These are phyloP conservation scores for Populus tomentosa DNA, from an alignment of 441 rosid genomes.

Conservation along the genomic window DNA sequence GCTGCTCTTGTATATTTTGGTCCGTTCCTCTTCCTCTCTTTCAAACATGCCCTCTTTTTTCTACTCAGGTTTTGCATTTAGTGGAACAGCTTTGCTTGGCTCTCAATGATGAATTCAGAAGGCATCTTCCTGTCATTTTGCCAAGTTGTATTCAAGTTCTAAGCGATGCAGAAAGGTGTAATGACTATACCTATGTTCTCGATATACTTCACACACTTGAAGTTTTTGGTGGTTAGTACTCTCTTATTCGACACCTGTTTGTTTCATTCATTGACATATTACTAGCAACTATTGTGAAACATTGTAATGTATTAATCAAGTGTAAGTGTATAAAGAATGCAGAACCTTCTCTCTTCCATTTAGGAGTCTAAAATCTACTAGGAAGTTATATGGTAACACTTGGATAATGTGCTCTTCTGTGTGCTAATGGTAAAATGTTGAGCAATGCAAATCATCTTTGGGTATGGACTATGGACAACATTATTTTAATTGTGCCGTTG, in stretches of 20 bases:
- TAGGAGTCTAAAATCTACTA: not conserved
- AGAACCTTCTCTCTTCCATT: not conserved
- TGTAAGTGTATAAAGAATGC: not conserved
- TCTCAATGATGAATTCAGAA: constrained; percentile 97
- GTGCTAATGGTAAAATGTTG: not conserved
- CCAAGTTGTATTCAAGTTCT: constrained; percentile 97
- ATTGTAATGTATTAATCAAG: not conserved
- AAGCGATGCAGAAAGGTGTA: constrained; percentile 96
- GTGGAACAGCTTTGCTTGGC: constrained; percentile 99
- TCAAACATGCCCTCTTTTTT: not conserved
- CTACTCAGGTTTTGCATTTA: constrained; percentile 83
- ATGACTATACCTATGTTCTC: constrained; percentile 79
- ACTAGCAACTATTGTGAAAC: not conserved
- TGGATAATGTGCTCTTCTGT: not conserved
- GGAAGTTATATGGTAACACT: not conserved
- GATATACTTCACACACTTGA: constrained; percentile 98
- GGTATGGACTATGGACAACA: not conserved
- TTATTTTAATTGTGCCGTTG: not conserved
- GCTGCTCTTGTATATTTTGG: not conserved
- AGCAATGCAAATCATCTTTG: not conserved
- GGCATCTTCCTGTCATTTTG: constrained; percentile 92
- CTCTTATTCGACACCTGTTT: not conserved
- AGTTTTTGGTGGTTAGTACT: constrained; percentile 91
- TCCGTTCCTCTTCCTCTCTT: not conserved
- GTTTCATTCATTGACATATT: not conserved